Percentiles rank a stretch among this genome's conserved stretches.
phyloP scores from a whole-genome alignment of 163 green algal species.

The Scenedesmus sp. region DNA sequence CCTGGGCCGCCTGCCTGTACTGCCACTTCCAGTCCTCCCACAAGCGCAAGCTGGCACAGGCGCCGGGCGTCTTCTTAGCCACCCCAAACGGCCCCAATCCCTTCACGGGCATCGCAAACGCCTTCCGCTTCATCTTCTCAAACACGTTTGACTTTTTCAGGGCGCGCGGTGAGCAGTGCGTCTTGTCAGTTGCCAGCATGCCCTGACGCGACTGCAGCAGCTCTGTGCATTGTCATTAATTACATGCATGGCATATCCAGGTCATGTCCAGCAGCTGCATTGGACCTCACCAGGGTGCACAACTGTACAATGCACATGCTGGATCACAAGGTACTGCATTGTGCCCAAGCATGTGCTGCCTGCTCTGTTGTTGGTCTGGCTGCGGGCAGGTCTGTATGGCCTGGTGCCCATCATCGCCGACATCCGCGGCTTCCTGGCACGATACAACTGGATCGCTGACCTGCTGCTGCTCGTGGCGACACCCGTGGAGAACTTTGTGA shows the following conservation, averaged over 20 bases:
- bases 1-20: not conserved
- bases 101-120: not conserved
- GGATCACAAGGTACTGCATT: no score
- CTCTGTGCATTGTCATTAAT: no score
- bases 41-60: not conserved
- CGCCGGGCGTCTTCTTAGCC: not conserved
- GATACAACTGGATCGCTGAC: constrained; percentile 45
- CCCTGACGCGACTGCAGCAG: no score
- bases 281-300: no score
- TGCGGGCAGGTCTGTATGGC: constrained; percentile 37
- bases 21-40: not conserved
- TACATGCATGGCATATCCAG: no score
- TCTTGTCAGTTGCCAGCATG: no score
- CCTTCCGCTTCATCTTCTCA: constrained; percentile 41
- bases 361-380: not conserved
- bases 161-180: constrained; percentile 10
- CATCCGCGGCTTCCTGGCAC: constrained; percentile 30
- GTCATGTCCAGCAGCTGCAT: no score
- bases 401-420: constrained; percentile 34
- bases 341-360: not conserved
- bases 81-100: not conserved
- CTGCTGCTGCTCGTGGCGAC: not conserved
- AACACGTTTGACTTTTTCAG: constrained; percentile 49
- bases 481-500: constrained; percentile 51
- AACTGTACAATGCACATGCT: no score